Evolutionary conservation across 2,329 filamentous ascomycete genomes (phyloP), one percentile per base, ranked within the genome.

Genomic region (Talaromyces verruculosus): DNA sequence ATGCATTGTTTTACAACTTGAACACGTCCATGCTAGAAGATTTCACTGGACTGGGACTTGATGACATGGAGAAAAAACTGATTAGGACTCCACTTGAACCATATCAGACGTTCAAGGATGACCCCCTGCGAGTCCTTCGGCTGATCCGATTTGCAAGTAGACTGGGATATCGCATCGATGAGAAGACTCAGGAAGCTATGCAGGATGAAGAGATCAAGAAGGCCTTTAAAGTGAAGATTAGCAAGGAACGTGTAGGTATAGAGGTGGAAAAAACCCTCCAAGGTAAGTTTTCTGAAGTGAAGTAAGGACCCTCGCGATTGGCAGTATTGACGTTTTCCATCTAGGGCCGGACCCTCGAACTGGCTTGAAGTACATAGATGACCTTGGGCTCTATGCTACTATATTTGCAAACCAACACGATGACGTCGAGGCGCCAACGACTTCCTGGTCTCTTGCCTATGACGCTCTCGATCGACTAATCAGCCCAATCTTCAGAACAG

Each of bases 1-100:
- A 99, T 76, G 92, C 95, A 28, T 86, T 99, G 68, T 98, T 98
- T 80, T 98, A 95, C 82, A 98, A 98, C 72, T 81, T 99, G 45
- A 88, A 93, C 73, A 92, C 89, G 0, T 85, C 87, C 39, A 72
- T 84, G 66, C 85, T 98, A 41, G 94, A 98, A 77, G 95, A 99
- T 75, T 90, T 96, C 68, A 96, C 92, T 0, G 85, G 85, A 7
- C 79, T 77, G 45, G 94, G 95, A 0, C 81, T 96, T 41, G 75
- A 85, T 7, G 94, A 98, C 74, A 87, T 98, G 87, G 77, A 84
- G 39, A 81, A 83, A 1, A 86, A 87, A 67, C 81, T 93, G 60
- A 93, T 99, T 69, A 86, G 90, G 63, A 98, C 95, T 2, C 94
- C 94, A 0, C 80, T 98, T 49, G 90, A 93, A 62, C 93, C 94